Evolutionary conservation across 768 basidiomycete species (phyloP).

Genomic region (Xerocomellus amylosporus): DNA sequence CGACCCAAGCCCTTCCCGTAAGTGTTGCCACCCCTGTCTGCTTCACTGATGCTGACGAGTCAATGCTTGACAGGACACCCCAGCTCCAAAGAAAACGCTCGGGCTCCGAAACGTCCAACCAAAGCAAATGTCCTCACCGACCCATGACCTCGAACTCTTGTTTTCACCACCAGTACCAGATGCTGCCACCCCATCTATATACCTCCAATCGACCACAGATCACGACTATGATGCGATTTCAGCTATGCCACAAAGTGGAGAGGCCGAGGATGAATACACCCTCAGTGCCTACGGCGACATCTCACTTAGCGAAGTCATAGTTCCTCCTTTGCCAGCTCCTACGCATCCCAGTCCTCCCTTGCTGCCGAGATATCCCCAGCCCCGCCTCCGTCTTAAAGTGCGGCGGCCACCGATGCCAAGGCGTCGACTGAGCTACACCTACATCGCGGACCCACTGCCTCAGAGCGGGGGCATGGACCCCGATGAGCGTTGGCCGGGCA

Average conservation of each 20-base stretch:
- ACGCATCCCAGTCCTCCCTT: neutral
- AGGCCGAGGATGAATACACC: conserved; percentile 37
- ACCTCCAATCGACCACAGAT: neutral
- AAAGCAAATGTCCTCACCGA: neutral
- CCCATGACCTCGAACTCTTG: neutral
- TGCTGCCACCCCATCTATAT: neutral
- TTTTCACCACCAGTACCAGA: neutral
- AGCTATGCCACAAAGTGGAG: neutral
- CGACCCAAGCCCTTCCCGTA: conserved; percentile 7
- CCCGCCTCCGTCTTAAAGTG: conserved; percentile 26
- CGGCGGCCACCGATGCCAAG: conserved; percentile 29
- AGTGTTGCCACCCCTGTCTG: neutral
- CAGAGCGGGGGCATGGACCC: neutral
- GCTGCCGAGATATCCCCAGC: conserved; percentile 7
- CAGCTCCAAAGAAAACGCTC: neutral
- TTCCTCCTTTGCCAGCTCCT: conserved; percentile 26
- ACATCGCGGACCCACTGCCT: conserved; percentile 7
- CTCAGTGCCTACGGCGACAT: conserved; percentile 47
- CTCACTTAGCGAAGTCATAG: conserved; percentile 38
- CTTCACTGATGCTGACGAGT: neutral
- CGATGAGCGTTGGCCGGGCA: conserved; percentile 16
- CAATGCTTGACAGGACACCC: conserved; percentile 4
- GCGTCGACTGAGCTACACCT: conserved; percentile 15
- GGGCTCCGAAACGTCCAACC: neutral
- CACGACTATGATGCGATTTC: neutral